Conservation (phyloP, 2,329 filamentous ascomycete genomes). For the Trichoderma endophyticum region DNA sequence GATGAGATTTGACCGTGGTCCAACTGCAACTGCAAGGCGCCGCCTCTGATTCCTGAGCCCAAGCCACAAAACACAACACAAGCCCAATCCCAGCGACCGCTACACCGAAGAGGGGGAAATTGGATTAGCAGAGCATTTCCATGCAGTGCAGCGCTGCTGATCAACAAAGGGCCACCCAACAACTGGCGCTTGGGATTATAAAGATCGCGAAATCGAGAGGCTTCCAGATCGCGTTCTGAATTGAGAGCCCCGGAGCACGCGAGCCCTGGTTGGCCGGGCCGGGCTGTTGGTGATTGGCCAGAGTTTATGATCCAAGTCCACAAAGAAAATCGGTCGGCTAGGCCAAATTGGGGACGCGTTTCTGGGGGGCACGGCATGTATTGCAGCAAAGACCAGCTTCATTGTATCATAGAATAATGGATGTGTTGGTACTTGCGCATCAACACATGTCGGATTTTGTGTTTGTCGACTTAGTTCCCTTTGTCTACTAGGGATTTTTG, state of each 20-base stretch:
- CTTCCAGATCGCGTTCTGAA: not conserved
- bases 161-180: not conserved
- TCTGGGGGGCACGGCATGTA: not conserved
- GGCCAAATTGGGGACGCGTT: constrained; percentile 12
- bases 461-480: not conserved
- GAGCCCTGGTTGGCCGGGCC: constrained; percentile 4
- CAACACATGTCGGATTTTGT: not conserved
- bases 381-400: not conserved
- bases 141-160: not conserved
- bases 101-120: not conserved
- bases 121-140: not conserved
- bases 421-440: not conserved
- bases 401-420: not conserved
- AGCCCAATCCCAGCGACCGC: not conserved
- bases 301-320: not conserved
- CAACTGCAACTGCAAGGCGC: not conserved
- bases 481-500: not conserved
- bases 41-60: not conserved
- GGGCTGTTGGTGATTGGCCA: constrained; percentile 4
- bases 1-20: not conserved
- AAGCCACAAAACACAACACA: constrained; percentile 1
- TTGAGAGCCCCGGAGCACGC: not conserved
- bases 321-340: not conserved
- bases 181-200: not conserved
- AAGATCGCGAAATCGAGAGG: constrained; percentile 1